A percentile compares a stretch with the other conserved stretches of the same genome.
These are phyloP conservation scores for Penicillium sp. DNA, from an alignment of 2,329 filamentous ascomycete species.

Conservation along the genomic window DNA sequence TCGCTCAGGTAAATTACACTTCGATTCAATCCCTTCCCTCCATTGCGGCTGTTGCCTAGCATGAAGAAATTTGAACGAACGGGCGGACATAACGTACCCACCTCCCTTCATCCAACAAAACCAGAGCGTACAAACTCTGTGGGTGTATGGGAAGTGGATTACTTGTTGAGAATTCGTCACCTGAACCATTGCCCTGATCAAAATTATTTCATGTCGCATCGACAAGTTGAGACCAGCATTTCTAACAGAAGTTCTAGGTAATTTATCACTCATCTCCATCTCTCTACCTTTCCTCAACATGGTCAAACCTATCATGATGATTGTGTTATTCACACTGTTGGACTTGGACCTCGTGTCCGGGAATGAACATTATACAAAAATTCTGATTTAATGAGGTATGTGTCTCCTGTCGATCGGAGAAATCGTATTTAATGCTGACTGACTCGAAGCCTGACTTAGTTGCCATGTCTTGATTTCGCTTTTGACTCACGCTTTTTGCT, in stretches of 20 bases:
- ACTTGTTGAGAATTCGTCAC: slow-evolving; percentile 70
- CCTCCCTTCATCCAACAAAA: slow-evolving; percentile 53
- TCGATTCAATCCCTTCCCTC: slow-evolving; percentile 15
- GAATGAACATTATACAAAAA: slow-evolving; percentile 65
- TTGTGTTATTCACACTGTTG: slow-evolving; percentile 69
- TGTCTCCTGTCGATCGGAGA: slow-evolving; percentile 6
- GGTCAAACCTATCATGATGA: slow-evolving; percentile 59
- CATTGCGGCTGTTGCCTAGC: slow-evolving; percentile 28
- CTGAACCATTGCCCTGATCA: slow-evolving; percentile 49
- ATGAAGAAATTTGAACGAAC: slow-evolving; percentile 69
- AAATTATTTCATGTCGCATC: slow-evolving; percentile 13
- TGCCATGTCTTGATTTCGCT: slow-evolving; percentile 35
- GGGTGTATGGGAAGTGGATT: slow-evolving; percentile 53
- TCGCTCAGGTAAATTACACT: slow-evolving; percentile 35
- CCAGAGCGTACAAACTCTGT: slow-evolving; percentile 65
- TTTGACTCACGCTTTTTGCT: slow-evolving; percentile 24
- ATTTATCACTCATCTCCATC: slow-evolving; percentile 14
- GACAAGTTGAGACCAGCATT: slow-evolving; percentile 18
- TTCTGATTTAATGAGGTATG: slow-evolving; percentile 71
- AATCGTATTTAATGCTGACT: slow-evolving; percentile 33
- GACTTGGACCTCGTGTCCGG: slow-evolving; percentile 56
- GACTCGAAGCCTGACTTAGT: slow-evolving; percentile 43
- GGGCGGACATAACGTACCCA: slow-evolving; percentile 65
- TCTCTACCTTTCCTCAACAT: slow-evolving; percentile 23
- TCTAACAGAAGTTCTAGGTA: slow-evolving; percentile 30